Percentiles rank a stretch among this genome's conserved stretches.
Evolutionary conservation across 495 filamentous ascomycete genomes (phyloP).

Genomic region (Penicillium macrosclerotiorum): DNA sequence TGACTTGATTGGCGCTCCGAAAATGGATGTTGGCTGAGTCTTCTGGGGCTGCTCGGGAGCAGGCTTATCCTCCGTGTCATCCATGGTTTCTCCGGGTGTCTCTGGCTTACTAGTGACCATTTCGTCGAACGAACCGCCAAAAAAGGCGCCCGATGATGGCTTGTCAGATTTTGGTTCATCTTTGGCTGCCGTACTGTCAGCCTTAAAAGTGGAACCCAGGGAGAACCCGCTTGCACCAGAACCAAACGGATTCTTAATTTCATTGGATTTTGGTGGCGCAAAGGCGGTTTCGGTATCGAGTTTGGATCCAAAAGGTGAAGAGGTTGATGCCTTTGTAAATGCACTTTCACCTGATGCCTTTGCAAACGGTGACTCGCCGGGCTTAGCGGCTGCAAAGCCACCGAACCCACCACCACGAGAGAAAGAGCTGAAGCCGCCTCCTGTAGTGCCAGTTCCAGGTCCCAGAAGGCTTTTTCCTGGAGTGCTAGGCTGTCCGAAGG

Average conservation of each 20-base stretch:
- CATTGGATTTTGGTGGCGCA: constrained; percentile 33
- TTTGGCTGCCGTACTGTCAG: constrained; percentile 63
- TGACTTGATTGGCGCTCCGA: constrained; percentile 31
- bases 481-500: constrained; percentile 22
- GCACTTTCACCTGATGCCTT: constrained; percentile 17
- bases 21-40: constrained; percentile 18
- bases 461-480: constrained; percentile 27
- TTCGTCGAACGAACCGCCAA: constrained; percentile 28
- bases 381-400: constrained; percentile 31
- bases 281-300: constrained; percentile 33
- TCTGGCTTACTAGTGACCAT: constrained; percentile 27
- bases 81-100: constrained; percentile 35
- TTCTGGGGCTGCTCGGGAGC: constrained; percentile 18
- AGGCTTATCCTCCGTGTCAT: constrained; percentile 35
- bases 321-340: constrained; percentile 8
- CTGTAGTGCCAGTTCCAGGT: constrained; percentile 22
- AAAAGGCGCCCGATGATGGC: constrained; percentile 34
- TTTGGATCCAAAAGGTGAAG: constrained; percentile 22
- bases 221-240: constrained; percentile 55
- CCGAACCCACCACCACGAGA: constrained; percentile 30
- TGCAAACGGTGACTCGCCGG: constrained; percentile 28
- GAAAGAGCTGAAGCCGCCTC: constrained; percentile 41
- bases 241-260: constrained; percentile 51
- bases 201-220: constrained; percentile 77
- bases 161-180: constrained; percentile 53